These are phyloP conservation scores for Craspedostauros australis DNA, from an alignment of 108 stramenopile genomes.

Conservation along the genomic window DNA sequence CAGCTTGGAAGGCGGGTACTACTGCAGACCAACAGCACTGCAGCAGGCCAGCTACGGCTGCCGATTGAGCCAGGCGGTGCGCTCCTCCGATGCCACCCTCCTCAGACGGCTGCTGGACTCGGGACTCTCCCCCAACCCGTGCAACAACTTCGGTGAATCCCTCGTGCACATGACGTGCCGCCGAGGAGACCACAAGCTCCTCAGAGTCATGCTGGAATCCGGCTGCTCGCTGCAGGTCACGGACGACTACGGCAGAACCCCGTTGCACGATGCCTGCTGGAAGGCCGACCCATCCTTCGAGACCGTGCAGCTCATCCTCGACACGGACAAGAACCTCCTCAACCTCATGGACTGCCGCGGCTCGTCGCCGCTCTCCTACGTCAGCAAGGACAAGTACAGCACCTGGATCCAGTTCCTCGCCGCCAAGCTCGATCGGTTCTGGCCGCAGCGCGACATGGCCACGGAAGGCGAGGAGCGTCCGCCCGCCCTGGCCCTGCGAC, in stretches of 20 bases:
- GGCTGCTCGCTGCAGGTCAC: conserved; percentile 44
- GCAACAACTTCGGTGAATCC: conserved; percentile 79
- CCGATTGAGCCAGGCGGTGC: conserved; percentile 51
- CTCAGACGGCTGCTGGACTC: conserved; percentile 39
- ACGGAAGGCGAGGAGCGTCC: conserved; percentile 22
- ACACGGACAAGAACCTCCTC: conserved; percentile 39
- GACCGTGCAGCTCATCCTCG: conserved; percentile 36
- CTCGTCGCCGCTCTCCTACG: conserved; percentile 59
- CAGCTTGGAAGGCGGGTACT: conserved; percentile 55
- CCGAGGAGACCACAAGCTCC: conserved; percentile 40
- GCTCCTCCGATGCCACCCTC: conserved; percentile 37
- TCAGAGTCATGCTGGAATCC: conserved; percentile 35
- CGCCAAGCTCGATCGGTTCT: conserved; percentile 39
- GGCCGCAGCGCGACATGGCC: conserved; percentile 25
- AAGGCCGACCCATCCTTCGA: conserved; percentile 45
- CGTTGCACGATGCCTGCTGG: conserved; percentile 84
- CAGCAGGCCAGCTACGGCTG: conserved; percentile 68
- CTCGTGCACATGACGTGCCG: conserved; percentile 71
- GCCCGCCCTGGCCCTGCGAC: conserved; percentile 12
- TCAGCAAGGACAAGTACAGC: conserved; percentile 49
- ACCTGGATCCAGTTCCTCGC: conserved; percentile 56
- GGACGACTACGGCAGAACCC: conserved; percentile 78
- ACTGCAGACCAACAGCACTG: conserved; percentile 60
- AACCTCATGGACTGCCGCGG: conserved; percentile 54
- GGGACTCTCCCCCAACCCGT: conserved; percentile 72